Base-by-base conservation (phyloP, 331 rosid species). In the Arachis monticola region DNA sequence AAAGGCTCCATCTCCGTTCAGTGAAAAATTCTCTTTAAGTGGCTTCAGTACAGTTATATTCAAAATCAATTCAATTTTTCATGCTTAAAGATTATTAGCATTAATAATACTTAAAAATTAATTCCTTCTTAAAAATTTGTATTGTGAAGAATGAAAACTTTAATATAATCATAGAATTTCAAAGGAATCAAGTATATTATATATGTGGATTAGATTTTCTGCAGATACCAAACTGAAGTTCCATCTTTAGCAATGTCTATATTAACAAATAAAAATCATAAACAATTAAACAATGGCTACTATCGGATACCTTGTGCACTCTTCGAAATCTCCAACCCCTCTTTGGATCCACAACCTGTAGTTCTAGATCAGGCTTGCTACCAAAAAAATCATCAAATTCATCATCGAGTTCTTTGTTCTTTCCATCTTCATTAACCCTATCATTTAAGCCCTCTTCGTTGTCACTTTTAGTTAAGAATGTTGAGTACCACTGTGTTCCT, bases 251-350 rank as follows among this genome's bases (percentile, higher is more conserved):
- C 47, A 35, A 42, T 30, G 32, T 60, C 46, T 12, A 53, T 5
- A 44, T 50, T 12, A 22, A 5, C n/a, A 45, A 13, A 51, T 5
- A 38, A 44, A 1, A 63, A 41, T 10, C 35, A 61, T 17, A 8
- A 13, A 44, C 5, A 72, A 72, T 11, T 31, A 55, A 67, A 17
- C 22, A 17, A 17, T 17, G 22, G 22, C 22, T 69, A 75, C 60
- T 58, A 14, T 17, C 17, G 30, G 70, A 69, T 92, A 95, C 97
- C 99, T 88, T 95, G 81, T 95, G 99, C 67, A 95, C 99, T 59
- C 99, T 97, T 0, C 97, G 97, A 83, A 78, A 95, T 70, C 78
- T 86, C 99, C 99, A 92, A 61, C 22, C 22, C 22, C 22, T 17
- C 22, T 17, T 17, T 17, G 22, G 22, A 17, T 17, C 22, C 22